These are phyloP conservation scores for Backusella australiensis DNA, from an alignment of 192 early-diverging fungal species.

Conservation along the genomic window DNA sequence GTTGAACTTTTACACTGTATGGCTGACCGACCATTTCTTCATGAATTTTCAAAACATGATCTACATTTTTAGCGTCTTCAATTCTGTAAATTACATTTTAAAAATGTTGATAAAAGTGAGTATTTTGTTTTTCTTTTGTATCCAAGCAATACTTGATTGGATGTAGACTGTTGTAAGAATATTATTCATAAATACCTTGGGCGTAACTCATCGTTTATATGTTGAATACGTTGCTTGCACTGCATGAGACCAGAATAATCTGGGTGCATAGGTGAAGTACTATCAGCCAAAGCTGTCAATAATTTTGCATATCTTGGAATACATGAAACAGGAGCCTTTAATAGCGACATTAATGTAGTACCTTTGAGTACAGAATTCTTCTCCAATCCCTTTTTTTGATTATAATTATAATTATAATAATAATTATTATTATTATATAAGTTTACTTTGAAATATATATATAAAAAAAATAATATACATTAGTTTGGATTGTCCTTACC, in stretches of 20 bases:
- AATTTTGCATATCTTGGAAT: constrained; percentile 16
- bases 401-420: background rate
- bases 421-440: background rate
- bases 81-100: constrained; percentile 6
- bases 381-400: constrained; percentile 15
- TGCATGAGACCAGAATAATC: constrained; percentile 28
- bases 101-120: background rate
- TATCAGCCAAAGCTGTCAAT: constrained; percentile 11
- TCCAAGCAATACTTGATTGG: background rate
- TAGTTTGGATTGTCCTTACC: constrained; percentile 8
- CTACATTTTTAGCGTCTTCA: constrained; percentile 20
- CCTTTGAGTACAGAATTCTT: constrained; percentile 19
- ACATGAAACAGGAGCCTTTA: constrained; percentile 23
- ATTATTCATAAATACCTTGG: constrained; percentile 19
- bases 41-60: constrained; percentile 24
- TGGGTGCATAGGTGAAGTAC: constrained; percentile 32
- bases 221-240: constrained; percentile 16
- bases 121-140: background rate
- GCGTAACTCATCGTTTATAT: constrained; percentile 3
- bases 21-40: constrained; percentile 10
- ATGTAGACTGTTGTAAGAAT: background rate
- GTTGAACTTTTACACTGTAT: constrained; percentile 15
- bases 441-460: background rate
- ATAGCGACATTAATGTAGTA: constrained; percentile 14
- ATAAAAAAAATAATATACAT: too few relatives aligned